Evolutionary conservation across 345 rosid genomes (phyloP).

Genomic region (Melaleuca quinquenervia): DNA sequence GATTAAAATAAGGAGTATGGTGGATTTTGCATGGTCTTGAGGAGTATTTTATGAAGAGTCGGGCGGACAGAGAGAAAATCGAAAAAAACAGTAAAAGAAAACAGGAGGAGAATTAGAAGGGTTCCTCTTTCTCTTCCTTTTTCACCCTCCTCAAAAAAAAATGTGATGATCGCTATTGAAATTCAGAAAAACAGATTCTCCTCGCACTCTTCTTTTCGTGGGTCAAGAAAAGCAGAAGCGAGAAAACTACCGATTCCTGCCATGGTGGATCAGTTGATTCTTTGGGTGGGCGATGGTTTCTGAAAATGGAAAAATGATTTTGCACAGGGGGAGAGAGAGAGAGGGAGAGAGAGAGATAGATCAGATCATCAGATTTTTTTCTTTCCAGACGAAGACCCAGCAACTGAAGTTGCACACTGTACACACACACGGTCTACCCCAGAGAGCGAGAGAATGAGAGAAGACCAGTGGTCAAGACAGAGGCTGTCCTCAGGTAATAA

Average conservation of each 20-base stretch:
- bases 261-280: background rate
- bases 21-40: background rate
- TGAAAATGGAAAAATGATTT: background rate
- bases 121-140: background rate
- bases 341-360: constrained; percentile 16
- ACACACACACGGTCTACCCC: background rate
- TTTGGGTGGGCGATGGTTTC: background rate
- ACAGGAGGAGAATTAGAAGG: background rate
- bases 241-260: background rate
- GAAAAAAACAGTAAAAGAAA: background rate
- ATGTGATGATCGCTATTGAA: background rate
- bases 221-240: background rate
- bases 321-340: background rate
- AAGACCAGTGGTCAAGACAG: constrained; percentile 10
- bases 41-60: background rate
- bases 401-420: constrained; percentile 42
- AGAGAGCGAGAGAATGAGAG: constrained; percentile 25
- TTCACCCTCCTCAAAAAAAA: background rate
- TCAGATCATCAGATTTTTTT: constrained; percentile 27
- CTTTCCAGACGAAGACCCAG: constrained; percentile 24
- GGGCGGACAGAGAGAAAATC: background rate
- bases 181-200: background rate
- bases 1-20: background rate
- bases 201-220: background rate
- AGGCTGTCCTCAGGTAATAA: background rate